A percentile compares a stretch with the other conserved stretches of the same genome.
phyloP scores from a whole-genome alignment of 495 filamentous ascomycete species.

The Melanomma pulvis-pyrius region DNA sequence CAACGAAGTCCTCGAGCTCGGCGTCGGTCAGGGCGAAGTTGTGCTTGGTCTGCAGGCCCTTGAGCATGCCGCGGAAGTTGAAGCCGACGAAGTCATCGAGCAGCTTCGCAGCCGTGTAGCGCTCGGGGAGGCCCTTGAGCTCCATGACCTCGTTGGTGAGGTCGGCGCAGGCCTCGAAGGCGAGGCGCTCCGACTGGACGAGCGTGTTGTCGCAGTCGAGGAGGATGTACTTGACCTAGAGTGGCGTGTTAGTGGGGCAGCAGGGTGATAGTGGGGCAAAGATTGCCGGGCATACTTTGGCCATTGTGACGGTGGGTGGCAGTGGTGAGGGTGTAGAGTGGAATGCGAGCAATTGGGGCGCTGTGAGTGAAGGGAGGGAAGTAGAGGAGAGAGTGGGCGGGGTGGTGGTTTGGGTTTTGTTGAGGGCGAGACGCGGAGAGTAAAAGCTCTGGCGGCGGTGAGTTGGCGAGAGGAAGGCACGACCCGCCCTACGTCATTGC shows the following conservation, averaged over 20 bases:
- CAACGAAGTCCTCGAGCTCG: constrained; percentile 77
- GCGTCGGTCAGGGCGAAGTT: constrained; percentile 66
- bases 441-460: neutral
- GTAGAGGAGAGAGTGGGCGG: neutral
- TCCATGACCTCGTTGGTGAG: constrained; percentile 88
- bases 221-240: constrained; percentile 77
- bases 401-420: neutral
- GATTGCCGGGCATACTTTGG: constrained; percentile 10
- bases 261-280: constrained; percentile 7
- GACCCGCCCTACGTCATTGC: neutral
- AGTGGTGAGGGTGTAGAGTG: neutral
- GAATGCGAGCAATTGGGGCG: neutral
- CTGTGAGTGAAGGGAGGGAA: neutral
- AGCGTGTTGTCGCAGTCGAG: constrained; percentile 99
- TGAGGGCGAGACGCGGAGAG: neutral
- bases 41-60: constrained; percentile 74
- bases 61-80: constrained; percentile 93
- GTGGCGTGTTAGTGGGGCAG: constrained; percentile 14
- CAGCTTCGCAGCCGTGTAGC: constrained; percentile 78
- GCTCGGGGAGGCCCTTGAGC: constrained; percentile 63
- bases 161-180: constrained; percentile 92
- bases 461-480: neutral
- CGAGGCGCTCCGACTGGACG: constrained; percentile 86
- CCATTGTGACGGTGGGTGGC: constrained; percentile 26
- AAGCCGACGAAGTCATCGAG: constrained; percentile 90